These are phyloP conservation scores for Phytopythium boreale DNA, from an alignment of 352 stramenopile species.

Conservation along the genomic window DNA sequence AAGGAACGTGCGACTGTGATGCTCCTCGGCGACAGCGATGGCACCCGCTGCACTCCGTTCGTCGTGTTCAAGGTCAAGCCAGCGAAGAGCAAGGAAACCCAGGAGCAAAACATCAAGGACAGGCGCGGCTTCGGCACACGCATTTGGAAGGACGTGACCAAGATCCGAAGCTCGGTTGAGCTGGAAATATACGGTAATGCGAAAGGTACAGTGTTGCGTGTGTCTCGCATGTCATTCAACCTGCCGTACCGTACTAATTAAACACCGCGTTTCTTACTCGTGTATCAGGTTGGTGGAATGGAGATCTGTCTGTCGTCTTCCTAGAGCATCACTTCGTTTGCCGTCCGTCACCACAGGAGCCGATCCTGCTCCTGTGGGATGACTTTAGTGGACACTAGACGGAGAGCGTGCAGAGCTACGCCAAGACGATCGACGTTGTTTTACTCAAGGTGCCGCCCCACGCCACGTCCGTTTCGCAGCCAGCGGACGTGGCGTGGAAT, in stretches of 20 bases:
- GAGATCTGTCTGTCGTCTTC: conserved; percentile 5
- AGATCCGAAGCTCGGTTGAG: not conserved
- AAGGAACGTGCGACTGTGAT: conserved; percentile 4
- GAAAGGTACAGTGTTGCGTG: not conserved
- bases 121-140: not conserved
- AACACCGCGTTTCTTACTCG: not conserved
- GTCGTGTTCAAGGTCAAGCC: not conserved
- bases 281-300: conserved; percentile 13
- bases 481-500: conserved; percentile 1
- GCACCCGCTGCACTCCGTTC: not conserved
- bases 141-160: not conserved
- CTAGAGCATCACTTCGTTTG: conserved; percentile 7
- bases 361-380: conserved; percentile 8
- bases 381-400: conserved; percentile 9
- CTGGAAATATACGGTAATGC: conserved; percentile 1
- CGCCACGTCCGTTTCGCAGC: conserved; percentile 3
- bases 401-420: not conserved
- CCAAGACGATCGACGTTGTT: not conserved
- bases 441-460: not conserved
- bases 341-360: not conserved
- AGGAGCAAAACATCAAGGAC: not conserved
- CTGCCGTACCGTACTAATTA: not conserved
- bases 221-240: not conserved
- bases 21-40: not conserved
- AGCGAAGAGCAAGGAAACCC: not conserved